phyloP scores from a whole-genome alignment of 164 flowering plant genomes.

The Akebia trifoliata region DNA sequence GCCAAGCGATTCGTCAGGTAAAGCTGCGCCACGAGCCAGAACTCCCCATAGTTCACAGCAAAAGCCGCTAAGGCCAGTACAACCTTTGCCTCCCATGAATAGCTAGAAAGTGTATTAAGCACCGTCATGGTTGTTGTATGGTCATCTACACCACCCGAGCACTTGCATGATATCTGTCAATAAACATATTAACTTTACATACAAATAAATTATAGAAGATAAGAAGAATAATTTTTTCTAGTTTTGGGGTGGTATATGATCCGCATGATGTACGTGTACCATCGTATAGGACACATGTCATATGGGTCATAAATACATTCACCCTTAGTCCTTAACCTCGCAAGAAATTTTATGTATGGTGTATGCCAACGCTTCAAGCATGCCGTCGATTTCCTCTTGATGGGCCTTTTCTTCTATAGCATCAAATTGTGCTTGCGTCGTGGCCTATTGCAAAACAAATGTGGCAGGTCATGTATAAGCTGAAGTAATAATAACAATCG shows the following conservation, averaged over 20 bases:
- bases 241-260: too few relatives aligned
- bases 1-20: slow-evolving; percentile 40
- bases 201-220: background rate
- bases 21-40: slow-evolving; percentile 46
- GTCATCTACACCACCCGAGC: slow-evolving; percentile 59
- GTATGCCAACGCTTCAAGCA: slow-evolving; percentile 47
- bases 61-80: slow-evolving; percentile 48
- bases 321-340: too few relatives aligned
- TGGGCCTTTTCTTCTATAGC: slow-evolving; percentile 30
- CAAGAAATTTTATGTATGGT: slow-evolving; percentile 47
- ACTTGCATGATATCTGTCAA: slow-evolving; percentile 59
- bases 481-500: too few relatives aligned
- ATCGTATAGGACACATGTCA: too few relatives aligned
- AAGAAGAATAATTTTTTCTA: too few relatives aligned
- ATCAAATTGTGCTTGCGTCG: slow-evolving; percentile 16
- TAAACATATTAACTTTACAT: background rate
- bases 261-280: too few relatives aligned
- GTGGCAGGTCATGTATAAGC: background rate
- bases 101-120: slow-evolving; percentile 36
- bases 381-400: slow-evolving; percentile 21
- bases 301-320: too few relatives aligned
- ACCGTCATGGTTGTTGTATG: slow-evolving; percentile 48
- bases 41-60: slow-evolving; percentile 45
- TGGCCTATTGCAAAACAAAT: slow-evolving; percentile 12
- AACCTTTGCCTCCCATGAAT: slow-evolving; percentile 51